Base-by-base conservation (phyloP, 495 filamentous ascomycete genomes). In the Lophiotrema nucula region DNA sequence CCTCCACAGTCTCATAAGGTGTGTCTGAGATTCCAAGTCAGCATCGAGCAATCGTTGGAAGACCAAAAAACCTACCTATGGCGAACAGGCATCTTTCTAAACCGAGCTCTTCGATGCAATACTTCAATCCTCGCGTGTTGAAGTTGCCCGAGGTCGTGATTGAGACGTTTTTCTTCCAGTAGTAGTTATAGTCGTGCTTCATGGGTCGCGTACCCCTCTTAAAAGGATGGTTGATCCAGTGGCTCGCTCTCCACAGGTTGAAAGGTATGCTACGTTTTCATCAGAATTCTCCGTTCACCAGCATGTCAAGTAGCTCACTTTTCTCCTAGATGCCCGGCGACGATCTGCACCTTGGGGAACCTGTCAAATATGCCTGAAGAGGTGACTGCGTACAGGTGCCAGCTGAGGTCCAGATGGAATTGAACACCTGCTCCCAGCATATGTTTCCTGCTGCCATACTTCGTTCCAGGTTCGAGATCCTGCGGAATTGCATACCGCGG, bases 261-360 rank as follows among this genome's bases (percentile, higher is more conserved):
- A 62, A 62, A 21, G 58, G 58, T 51, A 62, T 56, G 28, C 58
- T 61, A 27, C 6, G 15, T 23, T 21, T 38, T 4, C 21, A 21
- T 41, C n/a, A 49, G 39, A 16, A 52, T 35, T 26, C 3, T 11
- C 0, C 26, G 21, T 19, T 24, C 25, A 39, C 39, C 3, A 21
- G 28, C 22, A 25, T 18, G 37, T 16, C 22, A 12, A 21, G 10
- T 3, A 16, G 39, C 58, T 55, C 18, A 61, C 58, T 39, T 43
- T 47, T 66, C 63, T 27, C 63, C 63, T 26, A 66, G 41, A 42
- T 66, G 63, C 1, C 63, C 63, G 4, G 52, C 47, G 1, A 66
- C 39, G 19, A 66, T 53, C 41, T 66, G 52, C 16, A 66, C 48
- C 41, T 55, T 49, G 11, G 63, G 63, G 37, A 42, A 66, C 24